Conservation (phyloP, 2,329 filamentous ascomycete species). For the Colletotrichum tofieldiae region DNA sequence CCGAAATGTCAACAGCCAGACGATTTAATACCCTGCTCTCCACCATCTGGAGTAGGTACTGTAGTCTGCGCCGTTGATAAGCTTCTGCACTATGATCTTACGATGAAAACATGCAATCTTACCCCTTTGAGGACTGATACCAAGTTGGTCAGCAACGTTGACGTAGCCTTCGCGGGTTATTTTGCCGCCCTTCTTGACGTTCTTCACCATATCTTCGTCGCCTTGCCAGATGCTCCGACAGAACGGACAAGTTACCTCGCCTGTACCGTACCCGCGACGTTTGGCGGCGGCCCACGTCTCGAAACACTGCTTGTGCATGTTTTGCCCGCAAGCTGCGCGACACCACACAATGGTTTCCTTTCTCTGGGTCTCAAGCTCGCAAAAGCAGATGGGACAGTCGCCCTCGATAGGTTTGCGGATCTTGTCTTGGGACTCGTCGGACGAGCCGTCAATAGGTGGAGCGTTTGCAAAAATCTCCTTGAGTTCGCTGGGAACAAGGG, state of each 20-base stretch:
- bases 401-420: slow-evolving; percentile 66
- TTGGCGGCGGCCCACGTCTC: slow-evolving; percentile 69
- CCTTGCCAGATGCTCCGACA: slow-evolving; percentile 72
- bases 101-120: slow-evolving; percentile 42
- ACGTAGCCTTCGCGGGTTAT: slow-evolving; percentile 70
- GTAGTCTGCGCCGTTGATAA: slow-evolving; percentile 11
- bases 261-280: slow-evolving; percentile 48
- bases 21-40: background rate
- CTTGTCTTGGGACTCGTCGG: slow-evolving; percentile 54
- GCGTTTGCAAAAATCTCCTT: slow-evolving; percentile 70
- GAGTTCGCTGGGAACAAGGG: slow-evolving; percentile 73
- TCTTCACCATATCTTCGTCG: slow-evolving; percentile 59
- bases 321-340: slow-evolving; percentile 67
- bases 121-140: slow-evolving; percentile 69
- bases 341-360: slow-evolving; percentile 65
- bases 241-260: slow-evolving; percentile 72
- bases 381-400: slow-evolving; percentile 73
- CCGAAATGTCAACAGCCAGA: too few relatives aligned
- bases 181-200: slow-evolving; percentile 59
- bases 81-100: background rate
- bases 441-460: slow-evolving; percentile 62
- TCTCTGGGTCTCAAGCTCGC: slow-evolving; percentile 57
- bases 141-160: slow-evolving; percentile 74
- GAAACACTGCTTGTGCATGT: slow-evolving; percentile 69
- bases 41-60: slow-evolving; percentile 38